These are phyloP conservation scores for Leishmania turanica DNA, from an alignment of 208 protist genomes.

Conservation along the genomic window DNA sequence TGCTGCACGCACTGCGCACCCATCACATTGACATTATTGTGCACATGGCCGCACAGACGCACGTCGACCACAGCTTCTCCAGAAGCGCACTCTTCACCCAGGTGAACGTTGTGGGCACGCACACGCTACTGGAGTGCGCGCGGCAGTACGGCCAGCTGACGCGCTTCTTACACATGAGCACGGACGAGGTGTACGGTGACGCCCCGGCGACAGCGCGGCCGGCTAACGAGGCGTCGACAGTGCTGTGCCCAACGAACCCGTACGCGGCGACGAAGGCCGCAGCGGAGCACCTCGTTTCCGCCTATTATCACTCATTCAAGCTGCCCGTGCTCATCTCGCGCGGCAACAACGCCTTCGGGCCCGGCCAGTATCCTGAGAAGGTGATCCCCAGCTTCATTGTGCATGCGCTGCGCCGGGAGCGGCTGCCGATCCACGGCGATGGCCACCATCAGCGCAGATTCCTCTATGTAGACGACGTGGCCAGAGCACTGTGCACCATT, in stretches of 20 bases:
- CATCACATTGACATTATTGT: constrained; percentile 94
- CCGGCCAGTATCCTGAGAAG: constrained; percentile 93
- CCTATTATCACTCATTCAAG: constrained; percentile 91
- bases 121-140: constrained; percentile 91
- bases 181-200: constrained; percentile 97
- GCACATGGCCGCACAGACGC: constrained; percentile 95
- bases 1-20: constrained; percentile 63
- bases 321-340: constrained; percentile 95
- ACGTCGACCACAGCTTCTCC: constrained; percentile 95
- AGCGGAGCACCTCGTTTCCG: constrained; percentile 75
- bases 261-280: constrained; percentile 93
- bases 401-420: constrained; percentile 40
- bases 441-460: constrained; percentile 53
- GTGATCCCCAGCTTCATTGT: constrained; percentile 87
- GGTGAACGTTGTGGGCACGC: constrained; percentile 95
- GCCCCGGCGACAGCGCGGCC: constrained; percentile 8
- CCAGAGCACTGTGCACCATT: constrained; percentile 65
- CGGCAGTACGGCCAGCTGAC: constrained; percentile 64
- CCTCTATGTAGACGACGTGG: constrained; percentile 81
- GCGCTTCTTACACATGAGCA: constrained; percentile 95
- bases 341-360: constrained; percentile 95
- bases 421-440: constrained; percentile 63
- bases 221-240: constrained; percentile 41
- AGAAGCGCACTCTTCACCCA: constrained; percentile 93
- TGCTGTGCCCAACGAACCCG: constrained; percentile 95